Percentiles rank a stretch among this genome's conserved stretches.
phyloP scores from a whole-genome alignment of 345 rosid genomes.

The Salix exigua region DNA sequence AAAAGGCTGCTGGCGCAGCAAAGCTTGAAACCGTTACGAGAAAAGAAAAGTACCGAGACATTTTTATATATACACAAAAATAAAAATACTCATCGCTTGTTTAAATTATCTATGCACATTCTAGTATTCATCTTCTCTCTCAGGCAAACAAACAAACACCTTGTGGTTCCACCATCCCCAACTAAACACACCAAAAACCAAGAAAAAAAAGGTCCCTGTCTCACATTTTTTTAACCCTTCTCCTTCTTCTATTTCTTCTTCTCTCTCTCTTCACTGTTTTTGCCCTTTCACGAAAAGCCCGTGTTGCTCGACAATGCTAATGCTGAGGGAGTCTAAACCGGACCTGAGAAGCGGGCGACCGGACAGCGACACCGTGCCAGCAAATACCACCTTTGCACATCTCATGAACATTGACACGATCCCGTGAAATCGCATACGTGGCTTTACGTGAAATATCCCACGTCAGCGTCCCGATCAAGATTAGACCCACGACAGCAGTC shows the following conservation, averaged over 20 bases:
- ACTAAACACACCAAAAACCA: neutral
- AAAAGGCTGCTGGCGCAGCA: neutral
- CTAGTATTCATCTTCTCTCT: neutral
- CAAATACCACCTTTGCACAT: conserved; percentile 91
- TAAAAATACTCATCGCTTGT: neutral
- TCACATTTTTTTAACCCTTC: neutral
- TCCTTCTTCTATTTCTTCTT: neutral
- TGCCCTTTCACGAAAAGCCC: conserved; percentile 23
- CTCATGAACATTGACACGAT: conserved; percentile 45
- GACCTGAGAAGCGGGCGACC: conserved; percentile 92
- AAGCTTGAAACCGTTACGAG: neutral
- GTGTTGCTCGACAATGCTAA: conserved; percentile 52
- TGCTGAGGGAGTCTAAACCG: conserved; percentile 76
- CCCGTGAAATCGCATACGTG: conserved; percentile 56
- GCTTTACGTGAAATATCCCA: conserved; percentile 91
- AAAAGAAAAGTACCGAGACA: neutral
- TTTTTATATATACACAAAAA: neutral
- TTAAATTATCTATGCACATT: neutral
- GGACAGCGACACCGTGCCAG: conserved; percentile 97
- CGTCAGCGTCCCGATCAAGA: conserved; percentile 66
- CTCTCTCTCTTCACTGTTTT: neutral
- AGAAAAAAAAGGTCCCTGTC: neutral
- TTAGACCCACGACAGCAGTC: conserved; percentile 54
- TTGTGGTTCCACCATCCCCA: neutral
- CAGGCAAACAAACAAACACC: neutral